Conservation (phyloP, 2,329 filamentous ascomycete genomes). For the Aspergillus sp. region DNA sequence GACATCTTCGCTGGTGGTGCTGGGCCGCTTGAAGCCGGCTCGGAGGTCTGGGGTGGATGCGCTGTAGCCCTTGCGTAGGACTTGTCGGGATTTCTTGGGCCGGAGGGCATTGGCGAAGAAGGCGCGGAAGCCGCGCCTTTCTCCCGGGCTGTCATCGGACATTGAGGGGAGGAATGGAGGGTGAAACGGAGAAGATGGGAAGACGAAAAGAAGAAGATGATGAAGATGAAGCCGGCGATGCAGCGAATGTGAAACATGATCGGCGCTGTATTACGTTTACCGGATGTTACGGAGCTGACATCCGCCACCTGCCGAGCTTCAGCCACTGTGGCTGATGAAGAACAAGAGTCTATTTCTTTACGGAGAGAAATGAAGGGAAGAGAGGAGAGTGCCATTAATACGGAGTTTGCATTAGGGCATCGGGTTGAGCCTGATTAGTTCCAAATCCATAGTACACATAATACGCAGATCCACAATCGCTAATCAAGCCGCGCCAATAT, state of each 20-base stretch:
- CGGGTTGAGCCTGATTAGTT: slow-evolving; percentile 13
- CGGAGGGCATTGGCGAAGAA: slow-evolving; percentile 35
- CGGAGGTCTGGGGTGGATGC: slow-evolving; percentile 34
- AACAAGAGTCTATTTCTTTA: background rate
- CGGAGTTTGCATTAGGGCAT: slow-evolving; percentile 11
- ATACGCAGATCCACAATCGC: slow-evolving; percentile 11
- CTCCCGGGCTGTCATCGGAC: slow-evolving; percentile 36
- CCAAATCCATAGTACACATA: slow-evolving; percentile 10
- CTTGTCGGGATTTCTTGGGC: slow-evolving; percentile 41
- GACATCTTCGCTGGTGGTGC: slow-evolving; percentile 25
- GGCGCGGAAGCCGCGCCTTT: slow-evolving; percentile 32
- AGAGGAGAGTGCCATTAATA: background rate
- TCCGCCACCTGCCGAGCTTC: slow-evolving; percentile 3
- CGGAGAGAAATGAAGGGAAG: background rate
- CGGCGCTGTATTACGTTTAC: background rate
- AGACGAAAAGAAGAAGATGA: background rate
- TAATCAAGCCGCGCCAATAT: slow-evolving; percentile 18
- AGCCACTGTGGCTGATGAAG: slow-evolving; percentile 10
- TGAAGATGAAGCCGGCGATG: background rate
- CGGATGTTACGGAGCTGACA: slow-evolving; percentile 1
- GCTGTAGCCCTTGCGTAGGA: slow-evolving; percentile 35
- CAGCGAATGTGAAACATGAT: slow-evolving; percentile 1
- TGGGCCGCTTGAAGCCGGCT: slow-evolving; percentile 21
- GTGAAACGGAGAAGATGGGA: background rate
- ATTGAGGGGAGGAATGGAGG: slow-evolving; percentile 24